Evolutionary conservation across 345 rosid species (phyloP), one percentile per base, ranked within the genome.

Genomic region (Viola odorata): DNA sequence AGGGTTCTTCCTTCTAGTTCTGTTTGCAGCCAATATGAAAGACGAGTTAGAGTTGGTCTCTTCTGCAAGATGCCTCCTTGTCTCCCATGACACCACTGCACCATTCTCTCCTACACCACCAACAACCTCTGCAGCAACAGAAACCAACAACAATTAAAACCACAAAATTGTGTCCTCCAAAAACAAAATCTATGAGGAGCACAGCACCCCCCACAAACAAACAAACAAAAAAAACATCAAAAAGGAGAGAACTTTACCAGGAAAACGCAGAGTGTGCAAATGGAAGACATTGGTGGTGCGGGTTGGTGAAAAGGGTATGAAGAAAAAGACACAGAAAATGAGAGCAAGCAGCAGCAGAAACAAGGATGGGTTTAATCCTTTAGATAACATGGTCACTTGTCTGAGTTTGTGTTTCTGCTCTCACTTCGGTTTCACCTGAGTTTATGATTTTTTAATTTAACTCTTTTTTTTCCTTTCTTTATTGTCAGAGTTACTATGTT

Each of bases 31-130:
- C 51, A 69, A 37, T 41, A 62, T 56, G 47, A 69, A 0, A 38
- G 59, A 14, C 1, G 59, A 16, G 38, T 40, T 47, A 3, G 62
- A 8, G 23, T 41, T 49, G 14, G 12, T 40, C 44, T 59, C 58
- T 14, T 51, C 91, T 38, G 73, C 88, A 63, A 87, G 85, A 48
- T 60, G 72, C 77, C 97, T 87, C 75, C 80, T 78, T 60, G 54
- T 62, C 69, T 75, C 72, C 95, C 73, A 65, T 69, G 68, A 68
- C 56, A 58, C 68, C 63, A 60, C 69, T 41, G 57, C 9, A 10
- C 36, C 78, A 56, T 61, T 62, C 50, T 56, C 55, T 14, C 52
- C 5, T 41, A 37, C 63, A 42, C 53, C 55, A 57, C 8, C 41
- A 32, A n/a, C 70, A 32, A 13, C 67, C 41, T 49, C 75, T 50